phyloP scores from a whole-genome alignment of 345 rosid genomes.

The Capsella bursapastoris region DNA sequence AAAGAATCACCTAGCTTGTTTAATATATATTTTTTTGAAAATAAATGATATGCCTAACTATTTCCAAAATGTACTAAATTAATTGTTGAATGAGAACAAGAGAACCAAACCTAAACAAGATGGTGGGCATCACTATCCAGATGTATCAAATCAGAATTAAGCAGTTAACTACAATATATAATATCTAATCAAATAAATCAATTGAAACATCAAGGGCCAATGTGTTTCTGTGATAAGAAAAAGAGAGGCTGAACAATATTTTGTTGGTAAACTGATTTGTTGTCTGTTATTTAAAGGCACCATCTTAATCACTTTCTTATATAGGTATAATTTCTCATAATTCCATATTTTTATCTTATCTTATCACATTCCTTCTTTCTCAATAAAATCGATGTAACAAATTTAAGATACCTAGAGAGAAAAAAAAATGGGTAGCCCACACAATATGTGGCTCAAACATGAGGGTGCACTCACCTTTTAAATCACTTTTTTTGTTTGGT shows the following conservation, averaged over 20 bases:
- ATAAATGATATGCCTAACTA: constrained; percentile 35
- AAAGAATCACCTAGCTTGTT: no score
- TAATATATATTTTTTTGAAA: not conserved
- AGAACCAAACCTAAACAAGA: constrained; percentile 45
- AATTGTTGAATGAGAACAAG: constrained; percentile 27
- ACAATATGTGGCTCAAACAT: constrained; percentile 2
- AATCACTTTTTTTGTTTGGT: constrained; percentile 13
- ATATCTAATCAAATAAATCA: constrained; percentile 46
- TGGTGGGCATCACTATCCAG: constrained; percentile 61
- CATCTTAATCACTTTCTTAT: constrained; percentile 45
- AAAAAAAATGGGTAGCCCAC: not conserved
- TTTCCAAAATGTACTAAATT: constrained; percentile 22
- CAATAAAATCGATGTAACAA: not conserved
- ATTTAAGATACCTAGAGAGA: not conserved
- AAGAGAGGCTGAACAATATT: constrained; percentile 43
- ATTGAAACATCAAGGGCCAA: constrained; percentile 41
- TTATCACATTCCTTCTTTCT: not conserved
- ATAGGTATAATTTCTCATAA: not conserved
- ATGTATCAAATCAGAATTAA: constrained; percentile 1
- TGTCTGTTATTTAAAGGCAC: constrained; percentile 51
- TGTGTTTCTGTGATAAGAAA: constrained; percentile 35
- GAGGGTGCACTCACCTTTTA: constrained; percentile 7
- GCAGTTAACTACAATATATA: constrained; percentile 45
- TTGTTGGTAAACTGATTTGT: constrained; percentile 68
- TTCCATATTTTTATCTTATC: no score